Evolutionary conservation across 495 filamentous ascomycete species (phyloP).

Genomic region (Aspergillus kassunensis): DNA sequence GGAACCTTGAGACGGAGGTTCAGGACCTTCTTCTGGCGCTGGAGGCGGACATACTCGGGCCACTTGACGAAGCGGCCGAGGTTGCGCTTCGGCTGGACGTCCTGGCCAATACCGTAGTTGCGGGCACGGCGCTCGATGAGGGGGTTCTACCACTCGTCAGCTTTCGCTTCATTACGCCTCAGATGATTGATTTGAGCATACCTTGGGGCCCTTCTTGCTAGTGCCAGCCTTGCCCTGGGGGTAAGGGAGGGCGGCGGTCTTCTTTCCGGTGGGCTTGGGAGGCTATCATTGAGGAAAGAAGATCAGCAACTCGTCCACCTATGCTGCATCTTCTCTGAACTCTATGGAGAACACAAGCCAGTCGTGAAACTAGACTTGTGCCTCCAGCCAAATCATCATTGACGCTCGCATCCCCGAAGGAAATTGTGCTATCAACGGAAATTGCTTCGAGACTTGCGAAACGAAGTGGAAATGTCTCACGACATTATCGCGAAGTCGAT

Average conservation of each 20-base stretch:
- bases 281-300: conserved; percentile 99
- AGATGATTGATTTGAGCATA: conserved; percentile 43
- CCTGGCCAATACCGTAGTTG: conserved; percentile 99
- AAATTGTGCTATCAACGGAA: conserved; percentile 35
- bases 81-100: conserved; percentile 96
- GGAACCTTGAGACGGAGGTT: conserved; percentile 98
- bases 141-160: conserved; percentile 70
- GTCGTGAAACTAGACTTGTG: conserved; percentile 51
- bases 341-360: conserved; percentile 74
- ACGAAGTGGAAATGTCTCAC: conserved; percentile 32
- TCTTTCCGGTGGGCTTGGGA: conserved; percentile 93
- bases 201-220: conserved; percentile 94
- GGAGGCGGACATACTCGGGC: conserved; percentile 97
- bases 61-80: conserved; percentile 99
- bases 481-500: conserved; percentile 35
- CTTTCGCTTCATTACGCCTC: conserved; percentile 21
- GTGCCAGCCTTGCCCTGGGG: conserved; percentile 84
- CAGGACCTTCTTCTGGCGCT: conserved; percentile 99
- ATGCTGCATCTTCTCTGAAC: conserved; percentile 77
- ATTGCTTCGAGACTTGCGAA: conserved; percentile 38
- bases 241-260: conserved; percentile 93
- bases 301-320: conserved; percentile 87
- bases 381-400: conserved; percentile 85
- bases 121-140: conserved; percentile 95
- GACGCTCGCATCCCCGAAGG: conserved; percentile 39